Conservation (phyloP, 2,329 filamentous ascomycete species). For the Biscogniauxia marginata region DNA sequence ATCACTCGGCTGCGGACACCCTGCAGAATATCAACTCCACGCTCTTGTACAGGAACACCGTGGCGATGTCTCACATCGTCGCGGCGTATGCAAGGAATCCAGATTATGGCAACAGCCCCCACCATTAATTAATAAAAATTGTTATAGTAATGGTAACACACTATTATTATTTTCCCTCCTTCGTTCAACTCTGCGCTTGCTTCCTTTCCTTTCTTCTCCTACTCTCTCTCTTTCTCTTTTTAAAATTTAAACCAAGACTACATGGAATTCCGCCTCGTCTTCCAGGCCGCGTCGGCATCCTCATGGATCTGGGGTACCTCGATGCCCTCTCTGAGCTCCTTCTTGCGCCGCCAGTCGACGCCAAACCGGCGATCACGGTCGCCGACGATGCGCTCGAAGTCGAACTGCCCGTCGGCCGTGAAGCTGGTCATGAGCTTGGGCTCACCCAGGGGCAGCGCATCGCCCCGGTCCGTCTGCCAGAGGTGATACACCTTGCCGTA, state of each 20-base stretch:
- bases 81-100: not conserved
- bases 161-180: too few species aligned
- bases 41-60: not conserved
- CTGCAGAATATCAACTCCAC: not conserved
- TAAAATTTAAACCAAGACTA: slow-evolving; percentile 5
- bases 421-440: slow-evolving; percentile 56
- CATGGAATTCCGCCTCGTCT: slow-evolving; percentile 25
- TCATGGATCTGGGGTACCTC: slow-evolving; percentile 41
- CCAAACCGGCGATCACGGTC: slow-evolving; percentile 48
- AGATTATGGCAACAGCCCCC: too few species aligned
- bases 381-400: slow-evolving; percentile 43
- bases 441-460: slow-evolving; percentile 52
- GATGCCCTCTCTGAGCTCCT: slow-evolving; percentile 42
- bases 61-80: not conserved
- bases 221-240: not conserved
- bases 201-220: too few species aligned
- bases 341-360: slow-evolving; percentile 44
- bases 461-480: slow-evolving; percentile 79
- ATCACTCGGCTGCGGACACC: not conserved
- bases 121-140: too few species aligned
- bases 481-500: slow-evolving; percentile 86
- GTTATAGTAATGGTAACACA: too few species aligned
- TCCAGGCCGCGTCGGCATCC: slow-evolving; percentile 30
- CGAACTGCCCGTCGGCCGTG: slow-evolving; percentile 48
- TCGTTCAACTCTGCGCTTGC: too few species aligned